These are phyloP conservation scores for Fraxinus ornus DNA, from an alignment of 305 asterid genomes.

Conservation along the genomic window DNA sequence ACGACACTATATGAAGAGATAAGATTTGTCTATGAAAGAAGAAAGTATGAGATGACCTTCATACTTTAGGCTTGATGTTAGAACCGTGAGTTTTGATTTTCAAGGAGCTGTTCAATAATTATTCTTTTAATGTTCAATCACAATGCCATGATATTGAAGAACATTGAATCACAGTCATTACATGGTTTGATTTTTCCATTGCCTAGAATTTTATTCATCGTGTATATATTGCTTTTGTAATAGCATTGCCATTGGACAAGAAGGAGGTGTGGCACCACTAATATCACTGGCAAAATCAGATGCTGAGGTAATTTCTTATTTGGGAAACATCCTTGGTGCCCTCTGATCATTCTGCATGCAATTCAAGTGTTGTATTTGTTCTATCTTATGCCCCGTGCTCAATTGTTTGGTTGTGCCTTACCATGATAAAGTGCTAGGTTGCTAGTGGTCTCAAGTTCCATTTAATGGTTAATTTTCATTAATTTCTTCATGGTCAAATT, in stretches of 20 bases:
- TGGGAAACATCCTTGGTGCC: not conserved
- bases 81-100: not conserved
- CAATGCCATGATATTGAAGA: not conserved
- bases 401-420: conserved; percentile 9
- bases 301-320: conserved; percentile 51
- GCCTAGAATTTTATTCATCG: conserved; percentile 7
- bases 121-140: not conserved
- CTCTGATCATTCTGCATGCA: not conserved
- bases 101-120: not conserved
- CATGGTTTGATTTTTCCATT: not conserved
- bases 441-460: not conserved
- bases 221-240: conserved; percentile 22
- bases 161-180: not conserved
- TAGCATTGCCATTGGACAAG: conserved; percentile 89
- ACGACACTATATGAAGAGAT: not conserved
- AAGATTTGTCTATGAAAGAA: not conserved
- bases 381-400: not conserved
- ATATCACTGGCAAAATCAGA: conserved; percentile 74
- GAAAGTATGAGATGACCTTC: not conserved
- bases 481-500: not conserved
- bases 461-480: not conserved
- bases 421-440: not conserved
- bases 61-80: not conserved
- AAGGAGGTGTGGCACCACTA: conserved; percentile 89
- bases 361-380: conserved; percentile 1